Evolutionary conservation across 2,329 filamentous ascomycete species (phyloP), one percentile per base, ranked within the genome.

Genomic region (Alternaria consortialis): DNA sequence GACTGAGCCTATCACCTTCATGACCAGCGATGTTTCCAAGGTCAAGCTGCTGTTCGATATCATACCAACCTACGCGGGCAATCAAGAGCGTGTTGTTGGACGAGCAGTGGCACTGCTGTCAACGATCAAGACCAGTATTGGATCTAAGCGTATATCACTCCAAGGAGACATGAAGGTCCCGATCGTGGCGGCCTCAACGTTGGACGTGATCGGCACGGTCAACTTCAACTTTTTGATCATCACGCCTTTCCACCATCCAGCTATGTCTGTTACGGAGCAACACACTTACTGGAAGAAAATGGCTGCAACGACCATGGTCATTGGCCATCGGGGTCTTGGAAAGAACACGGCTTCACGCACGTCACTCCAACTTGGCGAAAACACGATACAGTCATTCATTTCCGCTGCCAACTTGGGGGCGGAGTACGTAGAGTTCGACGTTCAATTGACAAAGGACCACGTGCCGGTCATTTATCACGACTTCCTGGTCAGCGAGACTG

Each of bases 401-500:
- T 93, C 94, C 3, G 95, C 95, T 2, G 94, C 94, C 43, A 98
- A 97, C 68, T 80, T 99, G 53, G 95, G 95, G 8, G 95, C 88
- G 12, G 86, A 86, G 9, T 90, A 90, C 69, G 87, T 90, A 36
- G 88, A 90, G 70, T 87, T 91, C 73, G 95, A 99, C 76, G 95
- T 99, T 0, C 95, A 99, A 77, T 84, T 99, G 39, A 99, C 95
- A n/a, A 99, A 99, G 75, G 95, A 99, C 75, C 93, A 96, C 72
- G 93, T 99, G 1, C 95, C 95, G 0, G 94, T 99, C 66, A 97
- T 99, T 72, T 99, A 99, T 76, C 95, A 99, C 76, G 95, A 99
- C 78, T 99, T 99, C 74, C 84, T 98, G 13, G 95, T 99, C 77
- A 97, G 93, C 75, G 95, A 99, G 80, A 98, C 95, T 0, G 95